These are phyloP conservation scores for Apiotrichum domesticum DNA, from an alignment of 1,284 basidiomycete genomes.

Conservation along the genomic window DNA sequence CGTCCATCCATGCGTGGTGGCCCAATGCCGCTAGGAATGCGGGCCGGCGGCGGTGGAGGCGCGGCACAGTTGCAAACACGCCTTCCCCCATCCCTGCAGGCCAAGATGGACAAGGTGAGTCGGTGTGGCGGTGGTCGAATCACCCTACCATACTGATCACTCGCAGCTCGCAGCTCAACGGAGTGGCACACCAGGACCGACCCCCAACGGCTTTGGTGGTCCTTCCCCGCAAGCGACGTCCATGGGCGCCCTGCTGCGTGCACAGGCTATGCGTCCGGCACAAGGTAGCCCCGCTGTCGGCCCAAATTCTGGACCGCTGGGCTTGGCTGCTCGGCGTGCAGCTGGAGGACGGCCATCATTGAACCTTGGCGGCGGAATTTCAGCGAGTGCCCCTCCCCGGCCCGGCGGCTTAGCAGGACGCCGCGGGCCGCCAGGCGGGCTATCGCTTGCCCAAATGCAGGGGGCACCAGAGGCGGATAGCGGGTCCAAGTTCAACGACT, in stretches of 20 bases:
- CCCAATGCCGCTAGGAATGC: slow-evolving; percentile 31
- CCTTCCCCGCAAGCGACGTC: slow-evolving; percentile 35
- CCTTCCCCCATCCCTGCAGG: slow-evolving; percentile 79
- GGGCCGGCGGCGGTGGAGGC: slow-evolving; percentile 5
- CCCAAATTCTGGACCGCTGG: slow-evolving; percentile 39
- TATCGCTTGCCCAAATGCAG: slow-evolving; percentile 23
- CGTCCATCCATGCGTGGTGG: slow-evolving; percentile 3
- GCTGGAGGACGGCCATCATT: slow-evolving; percentile 27
- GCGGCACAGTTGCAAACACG: slow-evolving; percentile 32
- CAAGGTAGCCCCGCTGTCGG: slow-evolving; percentile 18
- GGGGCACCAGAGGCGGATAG: background rate
- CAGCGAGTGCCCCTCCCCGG: slow-evolving; percentile 10
- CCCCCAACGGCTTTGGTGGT: slow-evolving; percentile 6
- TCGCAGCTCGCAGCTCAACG: slow-evolving; percentile 15
- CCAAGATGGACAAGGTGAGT: slow-evolving; percentile 70
- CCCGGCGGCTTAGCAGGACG: slow-evolving; percentile 31
- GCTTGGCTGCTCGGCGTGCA: slow-evolving; percentile 40
- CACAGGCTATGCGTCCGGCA: slow-evolving; percentile 30
- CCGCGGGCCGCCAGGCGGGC: slow-evolving; percentile 40
- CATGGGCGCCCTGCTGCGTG: slow-evolving; percentile 39
- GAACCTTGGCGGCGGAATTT: slow-evolving; percentile 26
- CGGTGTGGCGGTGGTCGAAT: background rate
- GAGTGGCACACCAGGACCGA: slow-evolving; percentile 9
- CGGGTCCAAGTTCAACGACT: slow-evolving; percentile 66
- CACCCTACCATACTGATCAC: background rate